Evolutionary conservation across 1,284 basidiomycete species (phyloP).

Genomic region (Marasmius sp.): DNA sequence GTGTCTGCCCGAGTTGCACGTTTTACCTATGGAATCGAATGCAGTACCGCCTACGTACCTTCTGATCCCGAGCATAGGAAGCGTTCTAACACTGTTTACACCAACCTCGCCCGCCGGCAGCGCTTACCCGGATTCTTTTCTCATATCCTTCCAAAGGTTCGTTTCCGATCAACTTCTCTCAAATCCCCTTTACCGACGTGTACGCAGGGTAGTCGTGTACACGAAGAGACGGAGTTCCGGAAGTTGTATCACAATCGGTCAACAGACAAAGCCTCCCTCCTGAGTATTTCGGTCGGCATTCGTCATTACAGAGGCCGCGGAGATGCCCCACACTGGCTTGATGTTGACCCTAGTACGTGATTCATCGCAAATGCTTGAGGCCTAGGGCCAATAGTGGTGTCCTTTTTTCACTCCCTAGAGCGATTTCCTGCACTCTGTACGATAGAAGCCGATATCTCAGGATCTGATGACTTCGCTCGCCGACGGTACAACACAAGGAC

Average conservation of each 20-base stretch:
- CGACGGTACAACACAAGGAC: background rate
- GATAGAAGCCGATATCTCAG: constrained; percentile 6
- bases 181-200: background rate
- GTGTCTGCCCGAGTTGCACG: constrained; percentile 47
- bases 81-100: constrained; percentile 21
- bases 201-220: constrained; percentile 1
- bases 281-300: background rate
- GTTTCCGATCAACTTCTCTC: background rate
- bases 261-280: background rate
- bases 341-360: constrained; percentile 7
- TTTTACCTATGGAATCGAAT: constrained; percentile 40
- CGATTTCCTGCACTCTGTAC: constrained; percentile 6
- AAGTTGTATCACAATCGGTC: background rate
- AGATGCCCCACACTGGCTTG: background rate
- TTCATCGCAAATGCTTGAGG: background rate
- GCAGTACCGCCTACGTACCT: constrained; percentile 26
- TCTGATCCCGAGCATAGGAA: constrained; percentile 33
- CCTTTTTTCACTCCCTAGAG: background rate
- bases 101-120: constrained; percentile 22
- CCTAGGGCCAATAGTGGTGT: background rate
- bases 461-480: background rate
- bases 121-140: constrained; percentile 27
- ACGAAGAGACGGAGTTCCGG: constrained; percentile 10
- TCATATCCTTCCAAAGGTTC: constrained; percentile 30
- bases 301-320: background rate